These are phyloP conservation scores for Iberis pinnata DNA, from an alignment of 345 rosid genomes.

Conservation along the genomic window DNA sequence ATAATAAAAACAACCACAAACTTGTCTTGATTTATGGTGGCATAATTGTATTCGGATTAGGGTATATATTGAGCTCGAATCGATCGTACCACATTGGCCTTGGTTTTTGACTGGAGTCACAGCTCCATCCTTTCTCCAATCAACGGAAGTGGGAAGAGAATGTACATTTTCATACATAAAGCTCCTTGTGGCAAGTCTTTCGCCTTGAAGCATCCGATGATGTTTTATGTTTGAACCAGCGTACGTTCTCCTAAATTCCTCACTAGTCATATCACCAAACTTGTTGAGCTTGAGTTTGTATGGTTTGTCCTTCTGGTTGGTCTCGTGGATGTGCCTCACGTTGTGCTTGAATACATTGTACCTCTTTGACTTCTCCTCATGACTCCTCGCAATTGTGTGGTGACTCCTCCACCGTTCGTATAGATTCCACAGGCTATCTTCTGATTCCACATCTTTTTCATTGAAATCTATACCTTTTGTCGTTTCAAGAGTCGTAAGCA, in stretches of 20 bases:
- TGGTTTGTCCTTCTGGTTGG: slow-evolving; percentile 61
- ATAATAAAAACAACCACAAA: slow-evolving; percentile 8
- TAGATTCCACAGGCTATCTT: slow-evolving; percentile 62
- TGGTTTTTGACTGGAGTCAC: slow-evolving; percentile 73
- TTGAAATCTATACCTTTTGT: slow-evolving; percentile 57
- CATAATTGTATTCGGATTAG: too few species aligned
- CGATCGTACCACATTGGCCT: slow-evolving; percentile 92
- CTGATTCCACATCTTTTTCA: slow-evolving; percentile 53
- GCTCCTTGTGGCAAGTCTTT: slow-evolving; percentile 30
- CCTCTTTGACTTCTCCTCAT: slow-evolving; percentile 54
- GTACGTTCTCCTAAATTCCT: slow-evolving; percentile 49
- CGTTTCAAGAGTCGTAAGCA: slow-evolving; percentile 38
- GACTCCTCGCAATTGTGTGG: slow-evolving; percentile 59
- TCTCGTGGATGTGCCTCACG: slow-evolving; percentile 57
- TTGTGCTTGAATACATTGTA: slow-evolving; percentile 78
- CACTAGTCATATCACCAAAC: slow-evolving; percentile 82
- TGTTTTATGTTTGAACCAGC: slow-evolving; percentile 75
- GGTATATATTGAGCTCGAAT: too few species aligned
- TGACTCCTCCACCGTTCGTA: slow-evolving; percentile 89
- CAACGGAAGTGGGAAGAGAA: slow-evolving; percentile 41
- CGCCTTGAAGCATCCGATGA: slow-evolving; percentile 52
- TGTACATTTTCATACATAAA: slow-evolving; percentile 54
- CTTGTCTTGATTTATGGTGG: too few species aligned
- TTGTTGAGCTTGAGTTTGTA: slow-evolving; percentile 79
- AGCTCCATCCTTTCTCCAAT: slow-evolving; percentile 80